phyloP scores from a whole-genome alignment of 2,329 filamentous ascomycete genomes.

The Ophiostoma triangulosporum region DNA sequence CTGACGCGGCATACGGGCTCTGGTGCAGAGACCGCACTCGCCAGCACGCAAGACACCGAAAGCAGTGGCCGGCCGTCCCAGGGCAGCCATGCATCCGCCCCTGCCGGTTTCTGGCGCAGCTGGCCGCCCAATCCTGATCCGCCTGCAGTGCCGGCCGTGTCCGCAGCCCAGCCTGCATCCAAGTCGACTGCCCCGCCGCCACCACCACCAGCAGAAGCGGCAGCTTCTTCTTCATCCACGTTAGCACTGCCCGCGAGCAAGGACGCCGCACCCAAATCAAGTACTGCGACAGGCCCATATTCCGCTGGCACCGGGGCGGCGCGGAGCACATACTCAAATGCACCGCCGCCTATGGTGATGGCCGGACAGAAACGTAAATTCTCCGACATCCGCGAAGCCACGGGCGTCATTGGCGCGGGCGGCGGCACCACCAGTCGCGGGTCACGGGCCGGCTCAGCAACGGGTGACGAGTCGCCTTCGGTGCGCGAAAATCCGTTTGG shows the following conservation, averaged over 20 bases:
- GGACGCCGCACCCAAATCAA: neutral
- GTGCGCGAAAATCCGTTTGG: constrained; percentile 4
- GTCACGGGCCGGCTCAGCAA: constrained; percentile 1
- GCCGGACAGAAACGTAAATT: constrained; percentile 30
- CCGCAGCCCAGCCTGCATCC: neutral
- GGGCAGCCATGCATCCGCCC: neutral
- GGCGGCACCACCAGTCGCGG: neutral
- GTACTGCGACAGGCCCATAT: neutral
- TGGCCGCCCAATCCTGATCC: neutral
- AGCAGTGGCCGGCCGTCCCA: neutral
- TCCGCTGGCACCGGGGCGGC: neutral
- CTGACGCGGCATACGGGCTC: constrained; percentile 26
- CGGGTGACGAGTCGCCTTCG: constrained; percentile 8
- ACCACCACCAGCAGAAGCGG: no score
- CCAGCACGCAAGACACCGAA: neutral
- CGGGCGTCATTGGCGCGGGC: constrained; percentile 3
- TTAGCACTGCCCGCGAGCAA: neutral
- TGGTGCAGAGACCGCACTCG: neutral
- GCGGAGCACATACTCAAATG: neutral
- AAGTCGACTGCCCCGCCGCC: neutral
- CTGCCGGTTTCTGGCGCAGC: neutral
- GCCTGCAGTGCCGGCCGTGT: neutral
- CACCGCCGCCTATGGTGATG: constrained; percentile 17
- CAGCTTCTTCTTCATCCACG: neutral
- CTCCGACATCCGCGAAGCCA: constrained; percentile 17